Percentiles rank a stretch among this genome's conserved stretches.
phyloP scores from a whole-genome alignment of 225 moss, liverwort and hornwort genomes.

The Asterella californica region DNA sequence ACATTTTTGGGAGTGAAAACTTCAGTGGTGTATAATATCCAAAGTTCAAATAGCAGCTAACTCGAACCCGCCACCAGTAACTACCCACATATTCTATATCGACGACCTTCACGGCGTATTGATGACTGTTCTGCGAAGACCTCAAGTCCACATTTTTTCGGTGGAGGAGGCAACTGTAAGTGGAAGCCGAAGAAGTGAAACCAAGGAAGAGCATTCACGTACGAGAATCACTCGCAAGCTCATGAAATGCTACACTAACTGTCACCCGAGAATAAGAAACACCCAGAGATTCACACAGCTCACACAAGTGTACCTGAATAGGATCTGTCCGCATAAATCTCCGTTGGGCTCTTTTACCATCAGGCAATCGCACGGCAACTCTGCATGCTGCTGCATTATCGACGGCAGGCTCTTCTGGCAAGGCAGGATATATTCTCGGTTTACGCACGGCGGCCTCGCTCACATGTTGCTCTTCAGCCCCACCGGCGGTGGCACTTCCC shows the following conservation, averaged over 20 bases:
- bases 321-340: constrained; percentile 84
- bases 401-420: constrained; percentile 75
- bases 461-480: constrained; percentile 19
- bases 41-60: too few relatives aligned
- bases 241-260: background rate
- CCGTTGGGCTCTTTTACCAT: constrained; percentile 76
- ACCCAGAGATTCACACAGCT: background rate
- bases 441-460: constrained; percentile 38
- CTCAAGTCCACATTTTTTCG: too few relatives aligned
- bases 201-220: too few relatives aligned
- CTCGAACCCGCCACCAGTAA: too few relatives aligned
- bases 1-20: too few relatives aligned
- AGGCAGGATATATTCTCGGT: constrained; percentile 50
- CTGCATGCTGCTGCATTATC: constrained; percentile 60
- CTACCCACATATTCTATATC: too few relatives aligned
- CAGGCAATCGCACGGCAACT: constrained; percentile 88
- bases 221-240: background rate
- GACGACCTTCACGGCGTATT: too few relatives aligned
- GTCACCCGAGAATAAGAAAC: background rate
- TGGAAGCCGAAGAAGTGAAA: too few relatives aligned
- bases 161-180: too few relatives aligned
- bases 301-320: constrained; percentile 59
- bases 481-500: constrained; percentile 33
- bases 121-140: too few relatives aligned
- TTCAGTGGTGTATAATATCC: too few relatives aligned